Evolutionary conservation across 306 rosid species (phyloP).

Genomic region (Dryas alaskensis): DNA sequence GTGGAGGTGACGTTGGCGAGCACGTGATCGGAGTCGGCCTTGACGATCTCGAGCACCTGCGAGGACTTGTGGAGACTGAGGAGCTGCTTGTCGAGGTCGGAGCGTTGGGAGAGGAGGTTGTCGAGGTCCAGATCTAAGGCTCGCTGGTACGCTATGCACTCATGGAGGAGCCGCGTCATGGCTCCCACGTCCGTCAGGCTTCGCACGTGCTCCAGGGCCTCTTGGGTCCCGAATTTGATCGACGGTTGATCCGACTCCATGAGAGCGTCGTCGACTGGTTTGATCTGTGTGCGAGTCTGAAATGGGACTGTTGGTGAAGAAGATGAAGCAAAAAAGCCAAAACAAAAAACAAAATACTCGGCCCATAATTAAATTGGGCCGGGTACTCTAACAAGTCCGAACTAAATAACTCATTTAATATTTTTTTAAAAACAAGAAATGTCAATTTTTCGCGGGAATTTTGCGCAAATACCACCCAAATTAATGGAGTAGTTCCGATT

Average conservation of each 20-base stretch:
- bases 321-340: not conserved
- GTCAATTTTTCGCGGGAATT: too few relatives aligned
- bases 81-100: slow-evolving; percentile 76
- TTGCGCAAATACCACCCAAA: too few relatives aligned
- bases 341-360: too few relatives aligned
- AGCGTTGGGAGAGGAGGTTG: slow-evolving; percentile 64
- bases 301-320: not conserved
- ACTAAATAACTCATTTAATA: too few relatives aligned
- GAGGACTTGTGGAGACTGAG: slow-evolving; percentile 63
- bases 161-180: slow-evolving; percentile 63
- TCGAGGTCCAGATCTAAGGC: slow-evolving; percentile 65
- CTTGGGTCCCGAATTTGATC: slow-evolving; percentile 41
- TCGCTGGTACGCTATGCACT: slow-evolving; percentile 60
- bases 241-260: slow-evolving; percentile 29
- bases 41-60: slow-evolving; percentile 64
- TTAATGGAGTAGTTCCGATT: too few relatives aligned
- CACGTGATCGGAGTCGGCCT: slow-evolving; percentile 59
- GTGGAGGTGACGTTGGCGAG: slow-evolving; percentile 49
- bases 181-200: slow-evolving; percentile 51
- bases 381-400: too few relatives aligned
- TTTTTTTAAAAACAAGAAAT: too few relatives aligned
- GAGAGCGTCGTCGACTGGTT: too few relatives aligned
- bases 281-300: not conserved
- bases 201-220: slow-evolving; percentile 40
- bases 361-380: too few relatives aligned